These are phyloP conservation scores for Boletus rex-veris DNA, from an alignment of 768 basidiomycete species.

Conservation along the genomic window DNA sequence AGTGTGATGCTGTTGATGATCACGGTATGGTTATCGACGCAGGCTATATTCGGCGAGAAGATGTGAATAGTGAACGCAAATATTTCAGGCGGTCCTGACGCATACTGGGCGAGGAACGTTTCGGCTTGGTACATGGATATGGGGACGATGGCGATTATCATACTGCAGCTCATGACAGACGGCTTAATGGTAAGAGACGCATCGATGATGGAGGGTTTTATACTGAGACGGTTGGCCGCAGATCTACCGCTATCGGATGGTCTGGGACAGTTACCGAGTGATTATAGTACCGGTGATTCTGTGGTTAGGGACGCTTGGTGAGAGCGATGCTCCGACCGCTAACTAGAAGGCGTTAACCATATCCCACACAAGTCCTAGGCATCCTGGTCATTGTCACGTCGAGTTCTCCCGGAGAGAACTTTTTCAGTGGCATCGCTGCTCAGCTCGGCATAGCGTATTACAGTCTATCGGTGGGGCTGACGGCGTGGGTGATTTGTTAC, in stretches of 20 bases:
- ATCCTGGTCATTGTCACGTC: constrained; percentile 13
- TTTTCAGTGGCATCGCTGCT: constrained; percentile 14
- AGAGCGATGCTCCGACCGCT: not conserved
- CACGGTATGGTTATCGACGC: constrained; percentile 34
- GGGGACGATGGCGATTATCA: constrained; percentile 27
- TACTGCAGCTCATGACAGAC: constrained; percentile 36
- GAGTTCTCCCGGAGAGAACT: constrained; percentile 16
- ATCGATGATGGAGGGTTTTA: not conserved
- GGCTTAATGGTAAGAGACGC: constrained; percentile 34
- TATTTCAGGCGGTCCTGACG: constrained; percentile 35
- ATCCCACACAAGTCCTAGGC: constrained; percentile 14
- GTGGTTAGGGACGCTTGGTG: constrained; percentile 27
- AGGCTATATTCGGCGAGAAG: constrained; percentile 30
- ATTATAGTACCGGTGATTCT: constrained; percentile 19
- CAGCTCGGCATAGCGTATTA: constrained; percentile 20
- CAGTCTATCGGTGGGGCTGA: constrained; percentile 17
- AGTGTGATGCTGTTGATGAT: constrained; percentile 29
- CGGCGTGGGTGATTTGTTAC: constrained; percentile 17
- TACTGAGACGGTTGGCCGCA: constrained; percentile 15
- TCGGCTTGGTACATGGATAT: constrained; percentile 31
- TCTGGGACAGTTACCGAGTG: constrained; percentile 17
- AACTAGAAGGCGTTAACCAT: not conserved
- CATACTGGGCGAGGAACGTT: constrained; percentile 28
- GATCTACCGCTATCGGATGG: constrained; percentile 42
- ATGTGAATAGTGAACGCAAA: constrained; percentile 35